A percentile compares a stretch with the other conserved stretches of the same genome.
These are phyloP conservation scores for Epichloe sp. DNA, from an alignment of 2,329 filamentous ascomycete species.

Conservation along the genomic window DNA sequence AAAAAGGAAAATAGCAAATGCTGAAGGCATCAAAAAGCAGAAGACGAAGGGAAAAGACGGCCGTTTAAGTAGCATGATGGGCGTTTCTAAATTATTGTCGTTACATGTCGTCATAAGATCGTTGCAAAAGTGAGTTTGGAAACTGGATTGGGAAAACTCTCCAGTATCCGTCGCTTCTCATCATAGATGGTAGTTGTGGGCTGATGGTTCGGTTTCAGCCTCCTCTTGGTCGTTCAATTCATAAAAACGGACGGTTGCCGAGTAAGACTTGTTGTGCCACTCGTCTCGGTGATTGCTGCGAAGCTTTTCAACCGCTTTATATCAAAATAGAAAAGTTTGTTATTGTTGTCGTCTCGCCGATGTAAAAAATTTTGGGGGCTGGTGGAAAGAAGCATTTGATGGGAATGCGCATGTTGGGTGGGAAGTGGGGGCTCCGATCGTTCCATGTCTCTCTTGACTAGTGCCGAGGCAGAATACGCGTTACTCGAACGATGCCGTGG, in stretches of 20 bases:
- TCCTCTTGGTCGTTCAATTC: slow-evolving; percentile 5
- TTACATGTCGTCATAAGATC: slow-evolving; percentile 15
- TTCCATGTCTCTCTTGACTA: slow-evolving; percentile 2
- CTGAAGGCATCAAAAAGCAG: neutral
- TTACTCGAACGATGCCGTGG: slow-evolving; percentile 46
- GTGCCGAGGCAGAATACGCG: neutral
- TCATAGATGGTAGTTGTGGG: neutral
- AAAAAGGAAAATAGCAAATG: neutral
- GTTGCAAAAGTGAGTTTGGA: slow-evolving; percentile 9
- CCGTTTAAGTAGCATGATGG: slow-evolving; percentile 2
- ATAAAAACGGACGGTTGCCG: slow-evolving; percentile 5
- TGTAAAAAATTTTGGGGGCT: neutral
- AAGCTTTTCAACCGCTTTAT: slow-evolving; percentile 26
- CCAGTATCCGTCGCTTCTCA: neutral
- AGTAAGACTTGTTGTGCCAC: slow-evolving; percentile 14
- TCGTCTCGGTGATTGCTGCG: slow-evolving; percentile 21
- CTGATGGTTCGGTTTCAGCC: neutral
- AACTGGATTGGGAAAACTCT: slow-evolving; percentile 1
- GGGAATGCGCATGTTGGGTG: neutral
- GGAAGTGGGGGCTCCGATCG: neutral
- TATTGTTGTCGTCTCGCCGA: neutral
- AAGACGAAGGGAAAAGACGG: neutral
- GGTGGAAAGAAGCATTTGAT: neutral
- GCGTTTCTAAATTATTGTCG: slow-evolving; percentile 10
- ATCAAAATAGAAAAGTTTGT: neutral